phyloP scores from a whole-genome alignment of 2,329 filamentous ascomycete genomes.

The Epichloe hybrida region DNA sequence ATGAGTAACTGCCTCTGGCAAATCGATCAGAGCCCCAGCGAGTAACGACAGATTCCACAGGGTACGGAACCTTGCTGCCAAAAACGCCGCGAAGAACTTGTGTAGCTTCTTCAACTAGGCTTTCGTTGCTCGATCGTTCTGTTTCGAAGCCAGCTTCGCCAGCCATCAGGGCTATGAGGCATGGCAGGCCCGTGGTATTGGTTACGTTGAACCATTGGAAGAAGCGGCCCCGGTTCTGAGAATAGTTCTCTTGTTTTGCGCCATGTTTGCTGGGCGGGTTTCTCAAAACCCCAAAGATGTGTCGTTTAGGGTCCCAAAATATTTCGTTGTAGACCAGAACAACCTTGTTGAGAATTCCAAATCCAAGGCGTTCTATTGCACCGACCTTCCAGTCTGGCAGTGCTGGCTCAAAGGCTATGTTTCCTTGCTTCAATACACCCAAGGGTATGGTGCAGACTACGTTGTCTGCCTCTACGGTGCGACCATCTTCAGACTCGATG shows the following conservation, averaged over 20 bases:
- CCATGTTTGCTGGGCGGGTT: constrained; percentile 57
- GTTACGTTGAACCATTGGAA: constrained; percentile 97
- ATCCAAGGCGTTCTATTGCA: constrained; percentile 74
- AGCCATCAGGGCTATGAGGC: constrained; percentile 86
- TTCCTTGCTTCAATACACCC: constrained; percentile 76
- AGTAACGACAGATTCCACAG: constrained; percentile 77
- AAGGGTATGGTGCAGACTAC: constrained; percentile 85
- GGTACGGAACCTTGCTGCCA: constrained; percentile 54
- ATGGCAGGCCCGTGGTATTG: constrained; percentile 76
- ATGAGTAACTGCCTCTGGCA: constrained; percentile 91
- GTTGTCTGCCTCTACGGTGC: constrained; percentile 67
- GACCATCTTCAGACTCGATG: constrained; percentile 67
- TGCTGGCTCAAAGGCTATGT: constrained; percentile 73
- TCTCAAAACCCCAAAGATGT: constrained; percentile 88
- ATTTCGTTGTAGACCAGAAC: constrained; percentile 76
- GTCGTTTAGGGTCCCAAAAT: constrained; percentile 81
- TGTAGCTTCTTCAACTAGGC: constrained; percentile 69
- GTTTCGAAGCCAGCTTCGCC: constrained; percentile 86
- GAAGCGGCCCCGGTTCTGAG: constrained; percentile 69
- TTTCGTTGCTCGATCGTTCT: constrained; percentile 61
- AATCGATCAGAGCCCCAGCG: constrained; percentile 87
- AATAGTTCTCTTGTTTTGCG: constrained; percentile 67
- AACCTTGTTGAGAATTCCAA: constrained; percentile 90
- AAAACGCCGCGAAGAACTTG: constrained; percentile 67
- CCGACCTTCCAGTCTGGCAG: constrained; percentile 78